These are phyloP conservation scores for Pythium dissimile DNA, from an alignment of 352 stramenopile species.

Conservation along the genomic window DNA sequence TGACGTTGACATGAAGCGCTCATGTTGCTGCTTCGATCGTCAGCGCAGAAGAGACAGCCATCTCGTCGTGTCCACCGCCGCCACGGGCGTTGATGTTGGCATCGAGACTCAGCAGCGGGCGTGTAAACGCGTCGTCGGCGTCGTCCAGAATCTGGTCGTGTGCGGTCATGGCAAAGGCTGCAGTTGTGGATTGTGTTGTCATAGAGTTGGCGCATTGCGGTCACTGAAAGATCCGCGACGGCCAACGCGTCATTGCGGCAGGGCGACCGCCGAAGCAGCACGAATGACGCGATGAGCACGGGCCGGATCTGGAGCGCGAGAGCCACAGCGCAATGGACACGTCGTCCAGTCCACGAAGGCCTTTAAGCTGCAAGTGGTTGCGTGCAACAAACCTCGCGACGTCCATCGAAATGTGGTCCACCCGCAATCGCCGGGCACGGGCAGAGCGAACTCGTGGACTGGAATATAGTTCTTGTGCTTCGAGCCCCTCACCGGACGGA, in stretches of 20 bases:
- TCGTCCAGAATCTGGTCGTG: too few species aligned
- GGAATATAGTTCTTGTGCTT: slow-evolving; percentile 18
- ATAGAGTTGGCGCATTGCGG: slow-evolving; percentile 21
- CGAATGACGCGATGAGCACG: slow-evolving; percentile 23
- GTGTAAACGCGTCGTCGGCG: too few species aligned
- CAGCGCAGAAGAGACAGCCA: too few species aligned
- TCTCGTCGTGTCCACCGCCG: too few species aligned
- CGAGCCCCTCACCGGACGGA: background rate
- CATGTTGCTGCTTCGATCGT: too few species aligned
- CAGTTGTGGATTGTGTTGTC: background rate
- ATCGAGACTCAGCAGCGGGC: too few species aligned
- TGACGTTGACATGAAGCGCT: background rate
- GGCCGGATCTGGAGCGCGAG: background rate
- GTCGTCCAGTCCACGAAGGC: slow-evolving; percentile 9
- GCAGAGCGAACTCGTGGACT: slow-evolving; percentile 18
- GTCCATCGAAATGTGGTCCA: slow-evolving; percentile 34
- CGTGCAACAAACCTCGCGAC: slow-evolving; percentile 19
- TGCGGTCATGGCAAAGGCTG: background rate
- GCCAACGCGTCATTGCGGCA: slow-evolving; percentile 33
- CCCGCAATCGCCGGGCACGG: slow-evolving; percentile 29
- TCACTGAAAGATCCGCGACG: slow-evolving; percentile 47
- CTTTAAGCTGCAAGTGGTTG: background rate
- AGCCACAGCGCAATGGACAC: slow-evolving; percentile 15
- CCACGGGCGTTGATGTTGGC: too few species aligned
- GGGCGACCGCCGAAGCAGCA: slow-evolving; percentile 20